These are phyloP conservation scores for Apiospora malaysiana DNA, from an alignment of 2,329 filamentous ascomycete species.

Conservation along the genomic window DNA sequence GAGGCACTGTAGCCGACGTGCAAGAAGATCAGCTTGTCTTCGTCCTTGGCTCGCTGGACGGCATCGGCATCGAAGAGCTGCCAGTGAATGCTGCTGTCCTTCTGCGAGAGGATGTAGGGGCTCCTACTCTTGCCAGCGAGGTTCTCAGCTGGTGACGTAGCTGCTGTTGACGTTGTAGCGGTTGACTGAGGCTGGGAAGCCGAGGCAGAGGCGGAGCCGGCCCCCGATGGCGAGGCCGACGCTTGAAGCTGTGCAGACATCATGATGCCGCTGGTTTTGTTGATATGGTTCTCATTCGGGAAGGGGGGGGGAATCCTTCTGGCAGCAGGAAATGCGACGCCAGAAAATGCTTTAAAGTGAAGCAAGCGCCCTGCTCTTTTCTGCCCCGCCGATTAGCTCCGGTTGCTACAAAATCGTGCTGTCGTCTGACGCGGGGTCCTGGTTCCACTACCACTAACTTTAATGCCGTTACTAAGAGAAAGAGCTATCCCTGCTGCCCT, in stretches of 20 bases:
- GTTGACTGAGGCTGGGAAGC: conserved; percentile 20
- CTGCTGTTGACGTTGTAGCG: conserved; percentile 26
- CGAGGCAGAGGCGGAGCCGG: conserved; percentile 23
- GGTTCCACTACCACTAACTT: conserved; percentile 12
- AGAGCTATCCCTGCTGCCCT: too few species aligned
- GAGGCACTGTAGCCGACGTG: conserved; percentile 96
- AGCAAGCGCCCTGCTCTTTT: neutral
- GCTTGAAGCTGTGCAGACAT: conserved; percentile 42
- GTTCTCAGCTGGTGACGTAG: conserved; percentile 35
- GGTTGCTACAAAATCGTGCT: conserved; percentile 5
- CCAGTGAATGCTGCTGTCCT: conserved; percentile 87
- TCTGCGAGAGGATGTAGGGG: conserved; percentile 72
- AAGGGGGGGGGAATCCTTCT: neutral
- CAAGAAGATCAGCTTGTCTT: conserved; percentile 90
- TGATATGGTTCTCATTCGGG: neutral
- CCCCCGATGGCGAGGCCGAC: conserved; percentile 26
- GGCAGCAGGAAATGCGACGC: neutral
- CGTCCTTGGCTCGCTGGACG: conserved; percentile 74
- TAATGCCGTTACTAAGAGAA: neutral
- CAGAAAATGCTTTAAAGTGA: neutral
- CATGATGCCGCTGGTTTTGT: conserved; percentile 30
- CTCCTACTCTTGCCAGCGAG: conserved; percentile 50
- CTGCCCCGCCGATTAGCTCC: conserved; percentile 18
- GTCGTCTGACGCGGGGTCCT: conserved; percentile 17
- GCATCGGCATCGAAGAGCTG: conserved; percentile 84